Conservation (phyloP, 805 yeast species). For the Metschnikowia chrysomelidarum region DNA sequence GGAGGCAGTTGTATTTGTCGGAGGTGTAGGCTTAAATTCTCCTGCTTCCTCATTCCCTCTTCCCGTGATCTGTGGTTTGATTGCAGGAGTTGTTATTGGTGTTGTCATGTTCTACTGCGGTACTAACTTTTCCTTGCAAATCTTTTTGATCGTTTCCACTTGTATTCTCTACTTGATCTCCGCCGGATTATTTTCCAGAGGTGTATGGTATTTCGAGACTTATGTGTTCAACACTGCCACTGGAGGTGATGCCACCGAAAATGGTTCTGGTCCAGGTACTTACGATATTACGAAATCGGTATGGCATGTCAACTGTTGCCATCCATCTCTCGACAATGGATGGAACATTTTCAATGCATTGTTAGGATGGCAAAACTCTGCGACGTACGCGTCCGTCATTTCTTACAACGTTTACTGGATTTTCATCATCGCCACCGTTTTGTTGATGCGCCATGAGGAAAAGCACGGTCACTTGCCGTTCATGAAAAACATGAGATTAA, state of each 20-base stretch:
- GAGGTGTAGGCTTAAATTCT: constrained; percentile 39
- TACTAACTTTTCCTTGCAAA: constrained; percentile 76
- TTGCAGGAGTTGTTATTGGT: constrained; percentile 79
- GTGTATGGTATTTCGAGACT: constrained; percentile 84
- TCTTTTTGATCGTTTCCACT: constrained; percentile 84
- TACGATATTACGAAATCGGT: constrained; percentile 77
- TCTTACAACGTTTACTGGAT: constrained; percentile 91
- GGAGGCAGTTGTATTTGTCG: constrained; percentile 44
- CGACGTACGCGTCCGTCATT: constrained; percentile 87
- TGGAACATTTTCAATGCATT: constrained; percentile 97
- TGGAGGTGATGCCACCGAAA: constrained; percentile 95
- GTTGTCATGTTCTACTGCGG: constrained; percentile 75
- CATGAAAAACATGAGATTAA: constrained; percentile 35
- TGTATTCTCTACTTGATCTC: constrained; percentile 84
- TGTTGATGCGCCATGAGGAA: constrained; percentile 78
- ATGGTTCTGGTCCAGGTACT: constrained; percentile 93
- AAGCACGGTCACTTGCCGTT: constrained; percentile 78
- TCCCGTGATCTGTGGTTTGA: constrained; percentile 83
- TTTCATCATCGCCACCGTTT: constrained; percentile 50
- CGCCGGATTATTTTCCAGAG: constrained; percentile 92
- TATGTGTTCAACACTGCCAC: constrained; percentile 60
- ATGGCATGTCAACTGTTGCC: constrained; percentile 98
- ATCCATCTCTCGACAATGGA: constrained; percentile 84
- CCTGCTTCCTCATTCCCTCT: constrained; percentile 68
- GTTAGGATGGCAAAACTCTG: constrained; percentile 97